phyloP scores from a whole-genome alignment of 2,329 filamentous ascomycete species.

The Monilinia fructigena region DNA sequence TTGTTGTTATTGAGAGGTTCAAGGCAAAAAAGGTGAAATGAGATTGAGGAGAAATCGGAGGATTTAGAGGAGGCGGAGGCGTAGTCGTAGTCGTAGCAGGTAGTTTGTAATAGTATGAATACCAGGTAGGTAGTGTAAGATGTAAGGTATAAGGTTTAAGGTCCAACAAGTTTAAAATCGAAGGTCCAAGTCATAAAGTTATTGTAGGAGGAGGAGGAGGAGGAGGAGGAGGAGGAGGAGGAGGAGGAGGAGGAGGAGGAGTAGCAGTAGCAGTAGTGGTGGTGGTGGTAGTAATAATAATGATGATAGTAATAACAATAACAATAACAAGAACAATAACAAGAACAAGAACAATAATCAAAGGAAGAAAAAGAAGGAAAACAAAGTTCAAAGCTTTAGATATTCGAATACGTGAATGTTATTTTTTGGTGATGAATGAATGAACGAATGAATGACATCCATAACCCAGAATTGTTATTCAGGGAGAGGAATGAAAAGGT shows the following conservation, averaged over 20 bases:
- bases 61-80: constrained; percentile 1
- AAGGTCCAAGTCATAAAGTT: background rate
- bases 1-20: background rate
- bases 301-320: background rate
- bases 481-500: too few relatives aligned
- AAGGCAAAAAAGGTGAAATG: constrained; percentile 4
- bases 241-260: too few relatives aligned
- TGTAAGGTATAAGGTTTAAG: too few relatives aligned
- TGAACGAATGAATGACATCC: too few relatives aligned
- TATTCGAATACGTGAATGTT: too few relatives aligned
- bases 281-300: background rate
- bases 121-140: background rate
- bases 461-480: too few relatives aligned
- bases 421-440: too few relatives aligned
- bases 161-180: too few relatives aligned
- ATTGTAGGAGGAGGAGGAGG: background rate
- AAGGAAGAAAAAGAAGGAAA: background rate
- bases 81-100: background rate
- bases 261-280: too few relatives aligned
- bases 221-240: too few relatives aligned
- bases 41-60: constrained; percentile 13
- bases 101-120: background rate
- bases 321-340: too few relatives aligned
- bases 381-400: background rate
- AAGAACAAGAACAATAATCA: background rate